Conservation (phyloP, 176 grass and related monocot species). For the Melocanna baccifera region DNA sequence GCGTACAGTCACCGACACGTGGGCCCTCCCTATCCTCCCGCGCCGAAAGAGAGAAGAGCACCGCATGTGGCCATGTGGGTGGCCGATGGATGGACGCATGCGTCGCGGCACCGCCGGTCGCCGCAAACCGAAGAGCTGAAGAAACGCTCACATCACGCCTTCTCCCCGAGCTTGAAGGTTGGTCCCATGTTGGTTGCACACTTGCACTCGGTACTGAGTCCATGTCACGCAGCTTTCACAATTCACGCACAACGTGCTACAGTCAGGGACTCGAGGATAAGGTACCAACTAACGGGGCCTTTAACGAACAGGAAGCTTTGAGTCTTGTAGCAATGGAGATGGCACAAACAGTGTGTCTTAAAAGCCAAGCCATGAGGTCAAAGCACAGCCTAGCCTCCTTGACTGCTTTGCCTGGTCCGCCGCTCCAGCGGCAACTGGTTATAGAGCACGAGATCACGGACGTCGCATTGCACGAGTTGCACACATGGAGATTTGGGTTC, state of each 20-base stretch:
- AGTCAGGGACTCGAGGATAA: neutral
- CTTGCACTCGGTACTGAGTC: neutral
- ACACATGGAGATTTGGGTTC: neutral
- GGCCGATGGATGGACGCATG: neutral
- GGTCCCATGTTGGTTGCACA: neutral
- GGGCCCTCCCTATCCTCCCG: neutral
- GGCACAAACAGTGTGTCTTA: neutral
- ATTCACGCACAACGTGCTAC: neutral
- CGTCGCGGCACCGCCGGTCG: too few species aligned
- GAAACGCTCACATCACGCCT: neutral
- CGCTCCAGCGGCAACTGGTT: neutral
- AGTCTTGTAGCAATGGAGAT: neutral
- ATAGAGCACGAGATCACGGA: neutral
- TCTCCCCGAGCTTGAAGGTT: neutral
- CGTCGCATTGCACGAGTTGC: neutral
- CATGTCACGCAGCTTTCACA: neutral
- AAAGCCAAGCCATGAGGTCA: neutral
- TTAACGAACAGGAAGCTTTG: neutral
- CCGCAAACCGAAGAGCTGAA: neutral
- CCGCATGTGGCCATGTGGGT: neutral
- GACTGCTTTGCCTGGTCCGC: neutral
- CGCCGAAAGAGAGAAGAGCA: neutral
- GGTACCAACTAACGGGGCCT: neutral
- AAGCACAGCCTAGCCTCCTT: neutral
- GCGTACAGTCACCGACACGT: neutral